Base-by-base conservation (phyloP, 2,329 filamentous ascomycete species). In the Pseudogymnoascus sp. region DNA sequence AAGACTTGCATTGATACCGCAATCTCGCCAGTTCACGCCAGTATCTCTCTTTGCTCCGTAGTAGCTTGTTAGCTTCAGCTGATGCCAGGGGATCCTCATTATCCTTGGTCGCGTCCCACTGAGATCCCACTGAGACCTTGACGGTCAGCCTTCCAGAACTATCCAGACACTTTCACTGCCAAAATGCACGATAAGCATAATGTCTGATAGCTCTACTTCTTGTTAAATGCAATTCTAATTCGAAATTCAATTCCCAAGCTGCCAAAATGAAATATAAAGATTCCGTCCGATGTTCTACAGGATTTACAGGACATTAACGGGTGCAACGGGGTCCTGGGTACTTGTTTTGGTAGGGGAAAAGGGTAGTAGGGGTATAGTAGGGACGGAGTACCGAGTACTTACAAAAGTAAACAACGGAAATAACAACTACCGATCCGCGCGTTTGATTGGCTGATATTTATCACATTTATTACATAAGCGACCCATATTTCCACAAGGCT, bases 1-100 rank as follows among this genome's bases (percentile, higher is more conserved):
- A 55, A 55, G 29, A 33, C 45, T 52, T 55, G 45, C 45, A 55
- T 55, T 55, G 45, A 55, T 55, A 55, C n/a, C 45, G 45, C 27
- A 55, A 55, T 55, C 45, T 55, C 45, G 45, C 45, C 39, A 37
- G 35, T 37, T 5, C 35, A 37, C 21, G 21, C 35, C 40, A 55
- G 27, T 10, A 55, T 31, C 45, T 18, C 21, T 21, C 2, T 21
- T 21, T 21, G 21, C 21, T 21, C 21, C 27, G 3, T 55, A 21
- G 21, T 55, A 55, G 45, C 27, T 55, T 31, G 27, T 55, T 55
- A 55, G 45, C 45, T 55, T 55, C 29, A 55, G 48, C 48, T 52
- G 13, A 9, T 31, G 45, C 13, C 45, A 52, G 27, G 9, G n/a
- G 45, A 55, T 55, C 27, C 45, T 33, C 45, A 55, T 1, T 55